phyloP scores from a whole-genome alignment of 306 rosid species.

The Abrus pulchellus region DNA sequence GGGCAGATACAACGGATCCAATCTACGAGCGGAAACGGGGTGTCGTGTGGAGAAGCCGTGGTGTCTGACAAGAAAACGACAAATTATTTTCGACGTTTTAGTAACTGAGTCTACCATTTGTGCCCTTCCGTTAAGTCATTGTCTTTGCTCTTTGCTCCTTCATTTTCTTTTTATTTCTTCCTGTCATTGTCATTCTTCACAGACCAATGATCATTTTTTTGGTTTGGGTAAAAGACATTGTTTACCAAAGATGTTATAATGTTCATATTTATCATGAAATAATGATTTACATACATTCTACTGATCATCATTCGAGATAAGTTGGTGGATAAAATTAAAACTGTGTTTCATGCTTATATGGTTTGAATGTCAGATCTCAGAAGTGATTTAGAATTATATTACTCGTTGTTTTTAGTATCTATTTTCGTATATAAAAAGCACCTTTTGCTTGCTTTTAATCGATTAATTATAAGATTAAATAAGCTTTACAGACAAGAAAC shows the following conservation, averaged over 20 bases:
- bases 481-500: too few relatives aligned
- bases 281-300: too few relatives aligned
- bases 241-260: background rate
- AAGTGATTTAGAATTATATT: too few relatives aligned
- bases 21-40: background rate
- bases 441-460: too few relatives aligned
- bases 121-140: conserved; percentile 48
- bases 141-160: conserved; percentile 17
- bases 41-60: background rate
- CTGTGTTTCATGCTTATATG: too few relatives aligned
- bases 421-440: too few relatives aligned
- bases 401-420: too few relatives aligned
- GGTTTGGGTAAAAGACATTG: background rate
- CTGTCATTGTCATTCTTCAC: background rate
- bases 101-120: conserved; percentile 8
- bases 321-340: too few relatives aligned
- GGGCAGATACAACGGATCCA: background rate
- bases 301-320: too few relatives aligned
- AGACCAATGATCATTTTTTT: background rate
- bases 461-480: too few relatives aligned
- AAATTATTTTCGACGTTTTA: conserved; percentile 48
- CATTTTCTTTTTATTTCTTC: background rate
- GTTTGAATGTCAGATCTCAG: too few relatives aligned
- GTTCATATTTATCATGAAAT: too few relatives aligned
- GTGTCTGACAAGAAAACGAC: conserved; percentile 70